A percentile compares a stretch with the other conserved stretches of the same genome.
These are phyloP conservation scores for Peniophora sp. DNA, from an alignment of 1,284 basidiomycete species.

Conservation along the genomic window DNA sequence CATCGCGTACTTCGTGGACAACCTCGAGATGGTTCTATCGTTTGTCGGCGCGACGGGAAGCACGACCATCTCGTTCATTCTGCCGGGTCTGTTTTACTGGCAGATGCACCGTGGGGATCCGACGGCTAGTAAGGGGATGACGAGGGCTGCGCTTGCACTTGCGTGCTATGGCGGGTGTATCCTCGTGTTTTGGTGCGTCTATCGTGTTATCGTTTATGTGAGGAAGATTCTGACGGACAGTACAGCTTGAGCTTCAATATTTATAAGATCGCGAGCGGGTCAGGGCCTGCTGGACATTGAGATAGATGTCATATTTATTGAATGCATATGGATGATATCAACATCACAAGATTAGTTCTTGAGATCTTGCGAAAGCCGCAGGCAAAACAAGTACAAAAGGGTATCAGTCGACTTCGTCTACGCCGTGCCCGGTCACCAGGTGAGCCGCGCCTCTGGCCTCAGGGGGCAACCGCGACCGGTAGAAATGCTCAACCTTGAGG, in stretches of 20 bases:
- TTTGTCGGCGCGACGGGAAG: constrained; percentile 97
- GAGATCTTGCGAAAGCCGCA: too few relatives aligned
- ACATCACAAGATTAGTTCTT: background rate
- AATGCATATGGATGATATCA: background rate
- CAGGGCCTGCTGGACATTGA: constrained; percentile 9
- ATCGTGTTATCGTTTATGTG: background rate
- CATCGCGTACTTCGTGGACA: constrained; percentile 79
- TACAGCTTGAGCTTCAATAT: constrained; percentile 70
- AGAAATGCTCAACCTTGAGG: too few relatives aligned
- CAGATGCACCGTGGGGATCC: constrained; percentile 71
- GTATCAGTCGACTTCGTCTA: too few relatives aligned
- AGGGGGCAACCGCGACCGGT: too few relatives aligned
- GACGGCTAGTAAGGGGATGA: constrained; percentile 47
- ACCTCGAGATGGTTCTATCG: constrained; percentile 82
- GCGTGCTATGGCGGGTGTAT: constrained; percentile 74
- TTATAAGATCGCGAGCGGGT: constrained; percentile 42
- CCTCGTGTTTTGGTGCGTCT: constrained; percentile 79
- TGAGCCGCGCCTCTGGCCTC: too few relatives aligned
- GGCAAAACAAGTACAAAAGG: too few relatives aligned
- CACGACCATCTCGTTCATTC: constrained; percentile 95
- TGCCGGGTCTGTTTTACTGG: constrained; percentile 85
- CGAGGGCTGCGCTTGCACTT: constrained; percentile 58
- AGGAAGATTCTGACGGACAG: constrained; percentile 4
- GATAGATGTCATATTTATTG: constrained; percentile 11
- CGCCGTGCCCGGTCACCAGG: too few relatives aligned